Percentiles rank a stretch among this genome's conserved stretches.
Conservation (phyloP, 148 eudicot genomes). For the Chenopodium album region DNA sequence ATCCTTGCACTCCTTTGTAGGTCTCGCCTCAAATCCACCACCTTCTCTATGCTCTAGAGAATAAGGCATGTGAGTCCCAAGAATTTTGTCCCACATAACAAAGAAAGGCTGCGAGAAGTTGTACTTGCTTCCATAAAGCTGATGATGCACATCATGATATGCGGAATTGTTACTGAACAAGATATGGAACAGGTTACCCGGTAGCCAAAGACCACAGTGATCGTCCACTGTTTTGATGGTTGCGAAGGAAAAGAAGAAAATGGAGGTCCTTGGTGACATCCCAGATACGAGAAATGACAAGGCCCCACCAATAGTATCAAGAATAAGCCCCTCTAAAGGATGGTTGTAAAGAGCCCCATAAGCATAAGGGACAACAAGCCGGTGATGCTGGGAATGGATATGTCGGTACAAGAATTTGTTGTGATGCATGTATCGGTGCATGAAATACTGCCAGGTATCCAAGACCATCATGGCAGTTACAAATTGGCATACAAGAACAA, state of each 20-base stretch:
- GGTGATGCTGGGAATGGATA: constrained; percentile 83
- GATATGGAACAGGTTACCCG: constrained; percentile 73
- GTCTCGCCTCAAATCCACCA: constrained; percentile 87
- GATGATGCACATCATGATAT: constrained; percentile 94
- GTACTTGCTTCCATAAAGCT: constrained; percentile 82
- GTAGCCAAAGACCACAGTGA: constrained; percentile 90
- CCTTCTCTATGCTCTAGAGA: constrained; percentile 61
- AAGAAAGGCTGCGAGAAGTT: constrained; percentile 94
- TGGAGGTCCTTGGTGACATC: constrained; percentile 75
- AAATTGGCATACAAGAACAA: constrained; percentile 52
- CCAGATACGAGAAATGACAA: constrained; percentile 66
- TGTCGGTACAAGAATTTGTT: constrained; percentile 77
- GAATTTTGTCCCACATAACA: constrained; percentile 81
- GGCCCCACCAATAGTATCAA: constrained; percentile 72
- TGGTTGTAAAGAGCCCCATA: constrained; percentile 84
- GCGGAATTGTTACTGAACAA: constrained; percentile 80
- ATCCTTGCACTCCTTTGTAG: constrained; percentile 60
- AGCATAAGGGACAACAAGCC: constrained; percentile 81
- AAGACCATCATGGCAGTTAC: constrained; percentile 66
- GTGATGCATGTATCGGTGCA: constrained; percentile 93
- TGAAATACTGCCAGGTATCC: constrained; percentile 94
- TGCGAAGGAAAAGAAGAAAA: constrained; percentile 83
- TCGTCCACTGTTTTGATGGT: constrained; percentile 90
- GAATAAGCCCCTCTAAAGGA: constrained; percentile 68
- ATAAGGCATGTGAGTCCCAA: constrained; percentile 94